phyloP scores from a whole-genome alignment of 2,329 filamentous ascomycete species.

The Sclerotinia subarctica region DNA sequence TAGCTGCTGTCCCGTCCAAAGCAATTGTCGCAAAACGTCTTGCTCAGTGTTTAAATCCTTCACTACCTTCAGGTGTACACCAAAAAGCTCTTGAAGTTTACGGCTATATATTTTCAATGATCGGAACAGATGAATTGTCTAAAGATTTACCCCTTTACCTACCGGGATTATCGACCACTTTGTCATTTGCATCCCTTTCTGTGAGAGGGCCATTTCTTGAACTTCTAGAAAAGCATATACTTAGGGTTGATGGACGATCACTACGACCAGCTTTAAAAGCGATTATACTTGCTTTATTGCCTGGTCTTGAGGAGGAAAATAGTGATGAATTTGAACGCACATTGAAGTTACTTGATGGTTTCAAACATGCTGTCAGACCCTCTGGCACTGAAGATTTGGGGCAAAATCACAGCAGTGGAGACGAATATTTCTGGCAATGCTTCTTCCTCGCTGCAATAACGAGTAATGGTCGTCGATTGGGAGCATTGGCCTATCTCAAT shows the following conservation, averaged over 20 bases:
- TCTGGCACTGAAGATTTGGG: constrained; percentile 49
- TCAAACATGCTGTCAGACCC: constrained; percentile 66
- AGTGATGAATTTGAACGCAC: constrained; percentile 96
- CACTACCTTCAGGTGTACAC: constrained; percentile 91
- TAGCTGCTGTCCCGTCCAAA: constrained; percentile 75
- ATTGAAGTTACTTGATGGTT: constrained; percentile 70
- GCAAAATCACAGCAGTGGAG: constrained; percentile 56
- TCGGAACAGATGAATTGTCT: constrained; percentile 77
- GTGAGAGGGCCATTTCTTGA: constrained; percentile 83
- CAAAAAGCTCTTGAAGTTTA: constrained; percentile 97
- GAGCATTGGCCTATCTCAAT: constrained; percentile 81
- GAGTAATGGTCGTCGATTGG: constrained; percentile 77
- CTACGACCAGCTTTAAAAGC: constrained; percentile 87
- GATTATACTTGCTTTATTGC: constrained; percentile 81
- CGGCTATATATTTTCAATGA: constrained; percentile 78
- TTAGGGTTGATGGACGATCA: constrained; percentile 65
- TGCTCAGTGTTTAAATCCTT: constrained; percentile 91
- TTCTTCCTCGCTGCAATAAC: constrained; percentile 93
- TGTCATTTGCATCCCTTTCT: constrained; percentile 92
- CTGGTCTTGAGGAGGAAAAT: constrained; percentile 91
- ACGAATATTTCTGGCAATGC: constrained; percentile 97
- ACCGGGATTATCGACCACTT: constrained; percentile 80
- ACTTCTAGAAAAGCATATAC: constrained; percentile 76
- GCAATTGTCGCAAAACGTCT: constrained; percentile 81
- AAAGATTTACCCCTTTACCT: constrained; percentile 83